Base-by-base conservation (phyloP, 805 yeast genomes). In the Candida rishiriensis region DNA sequence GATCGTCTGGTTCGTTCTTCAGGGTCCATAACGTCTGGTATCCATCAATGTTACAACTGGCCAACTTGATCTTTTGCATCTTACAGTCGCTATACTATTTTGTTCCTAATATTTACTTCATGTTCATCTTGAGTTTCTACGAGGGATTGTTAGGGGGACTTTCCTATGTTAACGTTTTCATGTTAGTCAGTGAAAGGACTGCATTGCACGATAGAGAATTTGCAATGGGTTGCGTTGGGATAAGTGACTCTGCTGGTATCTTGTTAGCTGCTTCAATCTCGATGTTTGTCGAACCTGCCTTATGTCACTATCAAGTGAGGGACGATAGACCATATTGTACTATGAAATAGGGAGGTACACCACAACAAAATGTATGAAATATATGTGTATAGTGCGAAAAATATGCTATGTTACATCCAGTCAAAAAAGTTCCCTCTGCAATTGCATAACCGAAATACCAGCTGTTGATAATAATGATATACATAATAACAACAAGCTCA, bases 131-230 rank as follows among this genome's bases (percentile, higher is more conserved):
- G 29, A 75, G 88, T 6, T 77, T 91, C 47, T 91, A 87, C 63
- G 98, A 91, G 60, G 93, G 98, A 0, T 71, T 93, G 16, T 70
- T 91, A 10, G 99, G 98, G 1, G 98, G 99, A 1, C 77, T 85
- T 2, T 79, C 91, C 14, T 91, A 91, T 60, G 93, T 88, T 42
- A 90, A 91, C 59, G 90, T 97, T 0, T 91, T 87, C 57, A 70
- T 85, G 71, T 70, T 78, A 13, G 90, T 90, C 1, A 74, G 84
- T 32, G 95, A 88, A 47, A 66, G 75, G 0, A 67, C 75, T 2
- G 60, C 71, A 0, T 46, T 71, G 41, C 48, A 68, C 12, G 76
- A 84, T 55, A 69, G 91, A 48, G 90, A 87, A 65, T 83, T 88
- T 63, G 79, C 89, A 0, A 71, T 88, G 69, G 96, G 95, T 3